A percentile compares a stretch with the other conserved stretches of the same genome.
phyloP scores from a whole-genome alignment of 2,329 filamentous ascomycete species.

The Hirsutella thompsonii region DNA sequence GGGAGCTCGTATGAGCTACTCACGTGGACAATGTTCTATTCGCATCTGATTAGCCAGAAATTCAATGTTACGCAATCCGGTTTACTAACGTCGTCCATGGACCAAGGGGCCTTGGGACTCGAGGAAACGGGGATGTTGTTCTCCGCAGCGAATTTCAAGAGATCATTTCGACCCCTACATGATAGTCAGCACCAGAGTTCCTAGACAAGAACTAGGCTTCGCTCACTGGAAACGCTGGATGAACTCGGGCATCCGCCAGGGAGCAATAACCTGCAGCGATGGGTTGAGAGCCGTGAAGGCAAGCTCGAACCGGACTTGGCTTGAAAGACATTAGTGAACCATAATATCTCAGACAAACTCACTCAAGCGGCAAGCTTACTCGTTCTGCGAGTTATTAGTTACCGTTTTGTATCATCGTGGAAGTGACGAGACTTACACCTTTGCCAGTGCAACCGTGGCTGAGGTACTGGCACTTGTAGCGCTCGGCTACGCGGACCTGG shows the following conservation, averaged over 20 bases:
- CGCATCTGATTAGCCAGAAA: neutral
- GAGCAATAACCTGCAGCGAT: constrained; percentile 55
- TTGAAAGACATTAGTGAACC: neutral
- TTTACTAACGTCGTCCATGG: constrained; percentile 26
- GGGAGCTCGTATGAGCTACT: neutral
- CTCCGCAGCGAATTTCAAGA: constrained; percentile 56
- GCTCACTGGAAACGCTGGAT: constrained; percentile 5
- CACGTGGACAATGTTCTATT: constrained; percentile 11
- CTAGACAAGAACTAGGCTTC: constrained; percentile 27
- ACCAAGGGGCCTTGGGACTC: constrained; percentile 61
- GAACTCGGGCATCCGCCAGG: constrained; percentile 51
- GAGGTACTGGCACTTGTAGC: constrained; percentile 24
- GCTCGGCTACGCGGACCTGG: constrained; percentile 18
- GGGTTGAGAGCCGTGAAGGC: constrained; percentile 34
- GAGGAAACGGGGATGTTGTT: constrained; percentile 58
- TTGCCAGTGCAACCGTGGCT: constrained; percentile 49
- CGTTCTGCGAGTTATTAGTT: neutral
- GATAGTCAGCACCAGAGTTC: constrained; percentile 47
- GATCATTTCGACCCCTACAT: constrained; percentile 47
- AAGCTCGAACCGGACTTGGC: constrained; percentile 14
- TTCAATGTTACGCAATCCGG: constrained; percentile 22
- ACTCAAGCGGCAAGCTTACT: neutral
- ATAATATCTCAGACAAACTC: too few species aligned
- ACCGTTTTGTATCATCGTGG: neutral
- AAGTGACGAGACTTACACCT: constrained; percentile 16